Evolutionary conservation across 306 rosid genomes (phyloP).

Genomic region (Astragalus membranaceus): DNA sequence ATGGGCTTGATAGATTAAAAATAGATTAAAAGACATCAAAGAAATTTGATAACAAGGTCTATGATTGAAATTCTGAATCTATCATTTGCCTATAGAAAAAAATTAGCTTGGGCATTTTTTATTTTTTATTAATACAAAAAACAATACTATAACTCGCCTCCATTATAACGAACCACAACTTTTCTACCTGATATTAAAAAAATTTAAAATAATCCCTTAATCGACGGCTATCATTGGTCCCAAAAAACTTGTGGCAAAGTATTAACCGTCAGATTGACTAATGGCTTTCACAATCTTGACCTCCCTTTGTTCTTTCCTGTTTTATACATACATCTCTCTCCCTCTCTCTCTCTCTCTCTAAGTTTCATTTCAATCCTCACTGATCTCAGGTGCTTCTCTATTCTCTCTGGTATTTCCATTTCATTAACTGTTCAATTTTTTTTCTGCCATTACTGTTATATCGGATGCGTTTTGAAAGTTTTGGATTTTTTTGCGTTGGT

Average conservation of each 20-base stretch:
- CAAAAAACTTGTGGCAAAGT: not conserved
- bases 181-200: too few species aligned
- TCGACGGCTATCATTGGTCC: conserved; percentile 2
- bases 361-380: not conserved
- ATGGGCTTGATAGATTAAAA: too few species aligned
- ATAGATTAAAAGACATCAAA: too few species aligned
- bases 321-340: not conserved
- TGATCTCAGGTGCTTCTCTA: conserved; percentile 12
- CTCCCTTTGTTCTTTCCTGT: not conserved
- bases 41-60: too few species aligned
- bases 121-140: too few species aligned
- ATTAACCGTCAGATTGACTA: not conserved
- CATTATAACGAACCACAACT: too few species aligned
- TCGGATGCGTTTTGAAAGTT: not conserved
- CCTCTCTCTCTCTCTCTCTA: not conserved
- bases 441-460: not conserved
- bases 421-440: not conserved
- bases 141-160: too few species aligned
- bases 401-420: not conserved
- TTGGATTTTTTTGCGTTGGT: not conserved
- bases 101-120: too few species aligned
- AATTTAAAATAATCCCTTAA: not conserved
- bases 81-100: too few species aligned
- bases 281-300: not conserved
- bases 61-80: too few species aligned